A percentile compares a stretch with the other conserved stretches of the same genome.
These are phyloP conservation scores for Gracilaria gracilis DNA, from an alignment of 23 red algal genomes.

Conservation along the genomic window DNA sequence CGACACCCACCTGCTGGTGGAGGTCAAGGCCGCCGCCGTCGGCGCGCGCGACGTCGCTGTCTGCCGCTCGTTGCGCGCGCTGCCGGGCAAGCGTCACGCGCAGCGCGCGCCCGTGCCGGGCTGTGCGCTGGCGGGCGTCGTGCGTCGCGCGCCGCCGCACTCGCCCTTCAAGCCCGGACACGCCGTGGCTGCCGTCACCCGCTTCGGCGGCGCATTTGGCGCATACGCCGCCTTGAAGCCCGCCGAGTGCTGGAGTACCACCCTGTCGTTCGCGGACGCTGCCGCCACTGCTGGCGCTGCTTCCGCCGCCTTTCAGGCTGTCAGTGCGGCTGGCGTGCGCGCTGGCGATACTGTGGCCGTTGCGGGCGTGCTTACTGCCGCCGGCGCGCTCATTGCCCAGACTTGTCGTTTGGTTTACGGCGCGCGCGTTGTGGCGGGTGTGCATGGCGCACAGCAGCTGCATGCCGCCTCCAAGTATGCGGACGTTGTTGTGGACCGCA, in stretches of 20 bases:
- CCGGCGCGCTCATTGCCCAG: conserved; percentile 12
- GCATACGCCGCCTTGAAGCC: background rate
- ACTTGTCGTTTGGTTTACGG: conserved; percentile 30
- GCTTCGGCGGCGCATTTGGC: conserved; percentile 3
- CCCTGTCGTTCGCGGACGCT: conserved; percentile 13
- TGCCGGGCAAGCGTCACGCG: background rate
- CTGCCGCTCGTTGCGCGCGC: background rate
- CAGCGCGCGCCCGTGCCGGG: background rate
- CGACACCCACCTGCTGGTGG: background rate
- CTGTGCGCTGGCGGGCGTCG: conserved; percentile 25
- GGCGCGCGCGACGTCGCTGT: background rate
- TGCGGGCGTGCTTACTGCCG: conserved; percentile 2
- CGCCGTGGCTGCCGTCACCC: background rate
- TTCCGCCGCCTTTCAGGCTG: conserved; percentile 10
- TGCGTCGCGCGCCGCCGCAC: background rate
- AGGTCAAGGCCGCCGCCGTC: conserved; percentile 22
- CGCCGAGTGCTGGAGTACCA: background rate
- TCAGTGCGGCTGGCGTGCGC: background rate
- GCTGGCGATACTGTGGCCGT: background rate
- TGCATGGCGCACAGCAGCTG: background rate
- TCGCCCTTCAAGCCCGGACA: background rate
- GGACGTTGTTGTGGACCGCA: background rate
- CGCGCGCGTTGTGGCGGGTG: background rate
- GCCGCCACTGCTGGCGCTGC: conserved; percentile 18
- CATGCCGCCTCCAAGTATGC: background rate